Conservation (phyloP, 2,329 filamentous ascomycete species). For the Neopestalotiopsis sp. region DNA sequence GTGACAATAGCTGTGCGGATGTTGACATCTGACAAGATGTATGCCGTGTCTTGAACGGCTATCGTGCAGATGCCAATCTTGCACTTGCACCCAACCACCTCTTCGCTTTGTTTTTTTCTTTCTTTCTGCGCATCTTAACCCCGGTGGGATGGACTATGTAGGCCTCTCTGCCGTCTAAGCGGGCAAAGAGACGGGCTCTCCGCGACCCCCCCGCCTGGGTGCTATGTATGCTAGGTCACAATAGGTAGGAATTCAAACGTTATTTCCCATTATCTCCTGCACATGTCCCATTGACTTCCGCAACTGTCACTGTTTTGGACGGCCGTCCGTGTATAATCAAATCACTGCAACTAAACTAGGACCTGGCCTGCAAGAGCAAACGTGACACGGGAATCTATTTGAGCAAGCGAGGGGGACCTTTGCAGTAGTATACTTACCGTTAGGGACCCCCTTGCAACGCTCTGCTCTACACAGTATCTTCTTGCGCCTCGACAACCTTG, state of each 20-base stretch:
- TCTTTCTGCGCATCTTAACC: background rate
- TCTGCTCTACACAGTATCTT: background rate
- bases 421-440: background rate
- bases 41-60: constrained; percentile 6
- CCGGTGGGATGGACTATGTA: background rate
- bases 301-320: constrained; percentile 1
- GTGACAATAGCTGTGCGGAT: background rate
- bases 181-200: background rate
- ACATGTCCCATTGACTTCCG: background rate
- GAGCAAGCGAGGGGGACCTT: background rate
- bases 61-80: constrained; percentile 13
- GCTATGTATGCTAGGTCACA: no score
- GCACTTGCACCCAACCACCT: constrained; percentile 7
- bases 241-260: background rate
- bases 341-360: background rate
- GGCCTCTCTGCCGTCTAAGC: background rate
- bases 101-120: background rate
- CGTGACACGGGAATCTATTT: background rate
- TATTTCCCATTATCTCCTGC: background rate
- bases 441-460: background rate
- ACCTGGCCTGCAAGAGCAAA: background rate
- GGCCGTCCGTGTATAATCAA: background rate
- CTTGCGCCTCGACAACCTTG: background rate
- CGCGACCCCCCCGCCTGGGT: background rate
- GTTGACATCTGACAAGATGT: constrained; percentile 9